Percentiles rank a stretch among this genome's conserved stretches.
These are phyloP conservation scores for Trichoderma citrinoviride DNA, from an alignment of 2,329 filamentous ascomycete genomes.

Conservation along the genomic window DNA sequence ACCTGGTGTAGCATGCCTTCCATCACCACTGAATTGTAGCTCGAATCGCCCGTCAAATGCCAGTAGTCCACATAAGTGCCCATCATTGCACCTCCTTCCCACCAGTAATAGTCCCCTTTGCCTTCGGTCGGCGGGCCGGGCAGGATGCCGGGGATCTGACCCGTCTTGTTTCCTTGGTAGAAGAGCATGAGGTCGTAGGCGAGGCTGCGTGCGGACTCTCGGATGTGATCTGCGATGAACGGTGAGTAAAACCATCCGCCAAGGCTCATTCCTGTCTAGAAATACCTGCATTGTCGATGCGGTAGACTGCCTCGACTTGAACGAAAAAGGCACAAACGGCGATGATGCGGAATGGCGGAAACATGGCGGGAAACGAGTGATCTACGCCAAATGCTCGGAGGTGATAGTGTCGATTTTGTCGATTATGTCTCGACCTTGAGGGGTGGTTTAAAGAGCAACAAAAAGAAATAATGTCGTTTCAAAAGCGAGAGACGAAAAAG, in stretches of 20 bases:
- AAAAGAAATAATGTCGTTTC: not conserved
- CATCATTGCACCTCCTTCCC: slow-evolving; percentile 69
- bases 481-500: not conserved
- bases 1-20: slow-evolving; percentile 58
- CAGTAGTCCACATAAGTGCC: slow-evolving; percentile 68
- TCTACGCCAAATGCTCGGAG: not conserved
- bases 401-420: not conserved
- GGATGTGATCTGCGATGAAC: slow-evolving; percentile 43
- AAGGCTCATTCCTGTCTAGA: not conserved
- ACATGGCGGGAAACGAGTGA: not conserved
- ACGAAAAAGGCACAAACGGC: not conserved
- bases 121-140: slow-evolving; percentile 50
- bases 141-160: slow-evolving; percentile 55
- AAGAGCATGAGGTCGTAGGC: slow-evolving; percentile 51
- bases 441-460: not conserved
- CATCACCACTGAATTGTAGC: slow-evolving; percentile 59
- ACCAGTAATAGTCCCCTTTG: slow-evolving; percentile 66
- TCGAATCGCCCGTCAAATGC: slow-evolving; percentile 62
- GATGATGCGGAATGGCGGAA: not conserved
- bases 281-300: not conserved
- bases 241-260: not conserved
- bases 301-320: not conserved
- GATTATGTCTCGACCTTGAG: too few relatives aligned
- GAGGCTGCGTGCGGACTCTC: slow-evolving; percentile 44
- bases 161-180: slow-evolving; percentile 51